Evolutionary conservation across 768 basidiomycete species (phyloP).

Genomic region (Rubroboletus pulcherrimus): DNA sequence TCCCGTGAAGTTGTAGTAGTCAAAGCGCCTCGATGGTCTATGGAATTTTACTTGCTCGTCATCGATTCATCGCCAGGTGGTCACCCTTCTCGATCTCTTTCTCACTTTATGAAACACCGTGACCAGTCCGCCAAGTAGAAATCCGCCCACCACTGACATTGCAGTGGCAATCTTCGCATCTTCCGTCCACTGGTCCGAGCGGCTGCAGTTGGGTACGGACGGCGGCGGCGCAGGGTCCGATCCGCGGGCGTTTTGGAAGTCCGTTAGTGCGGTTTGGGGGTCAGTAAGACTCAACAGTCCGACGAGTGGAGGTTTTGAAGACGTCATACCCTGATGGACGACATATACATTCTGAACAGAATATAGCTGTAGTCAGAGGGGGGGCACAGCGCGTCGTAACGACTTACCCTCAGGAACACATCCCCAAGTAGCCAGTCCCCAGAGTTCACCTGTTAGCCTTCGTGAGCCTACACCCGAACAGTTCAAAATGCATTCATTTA

Average conservation of each 20-base stretch:
- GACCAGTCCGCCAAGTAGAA: slow-evolving; percentile 33
- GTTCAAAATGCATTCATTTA: not conserved
- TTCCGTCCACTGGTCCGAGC: slow-evolving; percentile 12
- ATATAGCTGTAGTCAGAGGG: slow-evolving; percentile 1
- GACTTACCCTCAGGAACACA: slow-evolving; percentile 48
- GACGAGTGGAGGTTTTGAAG: slow-evolving; percentile 38
- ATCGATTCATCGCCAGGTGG: not conserved
- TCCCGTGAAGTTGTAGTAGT: not conserved
- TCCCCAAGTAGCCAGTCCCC: slow-evolving; percentile 65
- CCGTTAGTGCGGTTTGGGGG: slow-evolving; percentile 29
- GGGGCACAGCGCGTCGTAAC: not conserved
- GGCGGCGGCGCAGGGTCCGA: slow-evolving; percentile 34
- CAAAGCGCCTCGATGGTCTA: not conserved
- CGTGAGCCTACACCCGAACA: slow-evolving; percentile 1
- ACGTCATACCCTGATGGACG: slow-evolving; percentile 42
- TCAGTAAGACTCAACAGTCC: slow-evolving; percentile 48
- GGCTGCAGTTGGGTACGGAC: slow-evolving; percentile 1
- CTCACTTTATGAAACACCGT: slow-evolving; percentile 14
- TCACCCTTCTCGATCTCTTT: slow-evolving; percentile 5
- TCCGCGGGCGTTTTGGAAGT: slow-evolving; percentile 43
- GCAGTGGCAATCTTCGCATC: slow-evolving; percentile 18
- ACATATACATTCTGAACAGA: slow-evolving; percentile 49
- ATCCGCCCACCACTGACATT: slow-evolving; percentile 33
- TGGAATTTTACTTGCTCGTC: not conserved
- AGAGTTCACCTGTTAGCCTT: slow-evolving; percentile 39